Conservation (phyloP, 371 early-diverging fungal species). For the Smittium culicis region DNA sequence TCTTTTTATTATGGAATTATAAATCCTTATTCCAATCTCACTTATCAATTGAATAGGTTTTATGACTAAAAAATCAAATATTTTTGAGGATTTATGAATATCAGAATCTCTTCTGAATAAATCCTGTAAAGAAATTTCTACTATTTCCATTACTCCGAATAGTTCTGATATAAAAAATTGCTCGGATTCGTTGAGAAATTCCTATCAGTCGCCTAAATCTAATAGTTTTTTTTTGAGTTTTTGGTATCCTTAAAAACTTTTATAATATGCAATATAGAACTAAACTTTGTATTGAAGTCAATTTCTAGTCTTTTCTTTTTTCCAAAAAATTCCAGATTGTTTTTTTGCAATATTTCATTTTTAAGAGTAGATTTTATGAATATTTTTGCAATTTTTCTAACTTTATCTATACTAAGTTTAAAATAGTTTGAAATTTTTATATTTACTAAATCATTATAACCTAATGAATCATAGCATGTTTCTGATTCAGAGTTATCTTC, state of each 20-base stretch:
- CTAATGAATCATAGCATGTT: background rate
- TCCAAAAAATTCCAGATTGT: background rate
- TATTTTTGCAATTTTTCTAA: no score
- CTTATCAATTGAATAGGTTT: background rate
- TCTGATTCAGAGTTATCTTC: background rate
- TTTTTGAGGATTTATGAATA: background rate
- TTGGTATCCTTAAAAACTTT: background rate
- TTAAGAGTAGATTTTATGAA: background rate
- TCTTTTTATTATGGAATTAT: background rate
- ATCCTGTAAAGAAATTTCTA: background rate
- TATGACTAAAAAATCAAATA: background rate
- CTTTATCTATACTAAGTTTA: background rate
- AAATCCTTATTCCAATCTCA: background rate
- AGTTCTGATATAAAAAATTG: background rate
- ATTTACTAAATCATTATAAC: background rate
- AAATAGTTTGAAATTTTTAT: background rate
- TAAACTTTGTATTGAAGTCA: background rate
- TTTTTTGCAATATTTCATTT: background rate
- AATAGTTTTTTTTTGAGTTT: background rate
- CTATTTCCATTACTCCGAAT: background rate
- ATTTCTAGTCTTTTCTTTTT: background rate
- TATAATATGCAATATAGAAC: background rate
- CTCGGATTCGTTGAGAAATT: no score
- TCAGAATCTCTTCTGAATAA: background rate
- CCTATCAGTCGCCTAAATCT: no score